A percentile compares a stretch with the other conserved stretches of the same genome.
Evolutionary conservation across 345 rosid species (phyloP).

Genomic region (rapeseed (Brassica napus)): Da-Ae NC_063447.1:4753501-4754000

Average conservation of each 20-base stretch:
- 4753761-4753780: slow-evolving; percentile 46
- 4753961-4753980: slow-evolving; percentile 16
- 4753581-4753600: too few relatives aligned
- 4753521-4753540: too few relatives aligned
- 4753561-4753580: too few relatives aligned
- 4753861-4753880: slow-evolving; percentile 35
- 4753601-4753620: too few relatives aligned
- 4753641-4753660: neutral
- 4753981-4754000: slow-evolving; percentile 30
- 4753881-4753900: slow-evolving; percentile 39
- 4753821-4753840: slow-evolving; percentile 8
- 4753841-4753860: slow-evolving; percentile 21
- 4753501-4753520: too few relatives aligned
- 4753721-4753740: slow-evolving; percentile 4
- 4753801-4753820: neutral
- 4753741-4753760: neutral
- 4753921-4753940: neutral
- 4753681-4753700: neutral
- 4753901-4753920: slow-evolving; percentile 32
- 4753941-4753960: neutral
- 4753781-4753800: slow-evolving; percentile 17
- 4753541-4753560: too few relatives aligned
- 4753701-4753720: neutral
- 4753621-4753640: too few relatives aligned
- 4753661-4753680: neutral